These are phyloP conservation scores for Lactuca sativa DNA, from an alignment of 129 eudicot genomes.

Conservation along the genomic window DNA sequence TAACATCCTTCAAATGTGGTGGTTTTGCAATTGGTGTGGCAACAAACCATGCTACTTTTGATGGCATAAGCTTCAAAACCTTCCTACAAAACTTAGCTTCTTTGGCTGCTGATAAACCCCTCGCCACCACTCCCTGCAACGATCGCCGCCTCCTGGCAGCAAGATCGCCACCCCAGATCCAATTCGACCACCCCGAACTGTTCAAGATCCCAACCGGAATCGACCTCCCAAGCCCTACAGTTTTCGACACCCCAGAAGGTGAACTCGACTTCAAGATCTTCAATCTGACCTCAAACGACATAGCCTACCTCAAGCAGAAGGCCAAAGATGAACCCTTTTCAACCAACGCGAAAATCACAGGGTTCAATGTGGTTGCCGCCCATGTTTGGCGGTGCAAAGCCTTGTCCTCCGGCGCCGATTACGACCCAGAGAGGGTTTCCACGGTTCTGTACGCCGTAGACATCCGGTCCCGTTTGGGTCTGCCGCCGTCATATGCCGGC, in stretches of 20 bases:
- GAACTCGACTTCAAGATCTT: conserved; percentile 65
- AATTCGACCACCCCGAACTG: conserved; percentile 78
- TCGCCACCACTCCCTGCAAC: conserved; percentile 56
- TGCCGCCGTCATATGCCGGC: conserved; percentile 59
- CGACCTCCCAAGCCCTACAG: conserved; percentile 37
- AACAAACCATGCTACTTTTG: conserved; percentile 71
- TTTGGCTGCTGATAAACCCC: conserved; percentile 52
- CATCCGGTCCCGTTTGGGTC: conserved; percentile 48
- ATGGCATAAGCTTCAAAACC: conserved; percentile 66
- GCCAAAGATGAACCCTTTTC: conserved; percentile 35
- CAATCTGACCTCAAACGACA: conserved; percentile 48
- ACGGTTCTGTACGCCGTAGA: conserved; percentile 61
- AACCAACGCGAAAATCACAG: conserved; percentile 39
- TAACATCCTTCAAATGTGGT: conserved; percentile 86
- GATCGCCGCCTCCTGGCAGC: conserved; percentile 79
- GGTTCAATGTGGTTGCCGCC: conserved; percentile 80
- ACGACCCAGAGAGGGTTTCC: conserved; percentile 41
- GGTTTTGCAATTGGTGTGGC: conserved; percentile 76
- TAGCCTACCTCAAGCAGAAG: conserved; percentile 48
- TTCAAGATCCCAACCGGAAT: conserved; percentile 41
- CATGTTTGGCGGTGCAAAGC: conserved; percentile 92
- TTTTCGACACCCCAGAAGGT: conserved; percentile 51
- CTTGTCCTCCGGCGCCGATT: conserved; percentile 33
- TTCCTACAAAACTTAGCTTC: conserved; percentile 70
- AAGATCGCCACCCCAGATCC: conserved; percentile 70